These are phyloP conservation scores for Hypsizygus marmoreus DNA, from an alignment of 768 basidiomycete species.

Conservation along the genomic window DNA sequence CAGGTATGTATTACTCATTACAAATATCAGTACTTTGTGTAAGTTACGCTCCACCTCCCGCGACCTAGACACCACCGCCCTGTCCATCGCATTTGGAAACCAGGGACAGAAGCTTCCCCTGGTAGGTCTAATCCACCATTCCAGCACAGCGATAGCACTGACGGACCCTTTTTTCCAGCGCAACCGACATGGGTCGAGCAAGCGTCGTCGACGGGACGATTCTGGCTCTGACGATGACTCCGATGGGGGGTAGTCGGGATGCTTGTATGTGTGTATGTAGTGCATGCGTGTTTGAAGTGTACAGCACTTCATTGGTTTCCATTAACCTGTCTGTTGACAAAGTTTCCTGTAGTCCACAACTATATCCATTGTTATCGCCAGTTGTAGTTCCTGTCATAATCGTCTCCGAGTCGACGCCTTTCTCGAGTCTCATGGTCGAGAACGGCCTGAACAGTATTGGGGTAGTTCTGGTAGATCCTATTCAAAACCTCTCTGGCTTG, in stretches of 20 bases:
- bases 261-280: neutral
- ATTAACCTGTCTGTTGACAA: slow-evolving; percentile 7
- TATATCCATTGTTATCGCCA: slow-evolving; percentile 14
- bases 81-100: slow-evolving; percentile 86
- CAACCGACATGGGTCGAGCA: slow-evolving; percentile 77
- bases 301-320: neutral
- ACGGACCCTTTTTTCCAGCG: slow-evolving; percentile 49
- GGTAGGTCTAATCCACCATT: slow-evolving; percentile 45
- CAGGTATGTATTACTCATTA: slow-evolving; percentile 54
- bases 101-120: slow-evolving; percentile 89
- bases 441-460: slow-evolving; percentile 39
- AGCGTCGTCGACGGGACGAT: slow-evolving; percentile 61
- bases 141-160: slow-evolving; percentile 17
- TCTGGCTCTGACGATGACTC: slow-evolving; percentile 73
- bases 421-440: slow-evolving; percentile 34
- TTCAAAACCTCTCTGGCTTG: slow-evolving; percentile 43
- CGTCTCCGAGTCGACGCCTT: slow-evolving; percentile 26
- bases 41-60: slow-evolving; percentile 8
- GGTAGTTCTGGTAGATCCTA: slow-evolving; percentile 51
- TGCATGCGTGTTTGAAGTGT: slow-evolving; percentile 2
- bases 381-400: slow-evolving; percentile 34
- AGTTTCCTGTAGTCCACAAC: slow-evolving; percentile 8
- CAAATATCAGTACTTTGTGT: slow-evolving; percentile 8
- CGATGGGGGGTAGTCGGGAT: slow-evolving; percentile 43
- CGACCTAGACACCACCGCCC: slow-evolving; percentile 76